Conservation (phyloP, 1,284 basidiomycete genomes). For the Leccinum griseonigrum region DNA sequence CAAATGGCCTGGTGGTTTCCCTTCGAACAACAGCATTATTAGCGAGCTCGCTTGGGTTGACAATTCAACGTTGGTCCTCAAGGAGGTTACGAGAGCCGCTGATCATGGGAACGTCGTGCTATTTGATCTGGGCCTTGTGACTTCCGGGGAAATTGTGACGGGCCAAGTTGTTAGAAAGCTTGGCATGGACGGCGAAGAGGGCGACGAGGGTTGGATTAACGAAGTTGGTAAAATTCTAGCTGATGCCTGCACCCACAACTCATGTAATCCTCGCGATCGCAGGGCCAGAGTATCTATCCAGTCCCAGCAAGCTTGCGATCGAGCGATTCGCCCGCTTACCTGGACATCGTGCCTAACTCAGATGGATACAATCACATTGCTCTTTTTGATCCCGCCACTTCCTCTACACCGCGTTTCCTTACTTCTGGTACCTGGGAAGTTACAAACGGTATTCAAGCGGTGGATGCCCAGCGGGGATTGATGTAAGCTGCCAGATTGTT, state of each 20-base stretch:
- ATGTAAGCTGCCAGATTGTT: constrained; percentile 53
- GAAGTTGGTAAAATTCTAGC: constrained; percentile 42
- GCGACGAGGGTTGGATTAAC: constrained; percentile 94
- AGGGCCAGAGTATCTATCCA: constrained; percentile 63
- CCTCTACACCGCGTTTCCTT: constrained; percentile 72
- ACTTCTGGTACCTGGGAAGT: constrained; percentile 93
- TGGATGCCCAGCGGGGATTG: constrained; percentile 65
- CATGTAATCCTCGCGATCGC: constrained; percentile 11
- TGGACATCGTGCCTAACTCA: constrained; percentile 80
- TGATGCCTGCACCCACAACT: constrained; percentile 10
- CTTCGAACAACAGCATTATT: constrained; percentile 67
- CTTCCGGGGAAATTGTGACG: constrained; percentile 24
- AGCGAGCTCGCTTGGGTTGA: constrained; percentile 87
- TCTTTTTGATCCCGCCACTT: constrained; percentile 75
- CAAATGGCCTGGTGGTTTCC: constrained; percentile 62
- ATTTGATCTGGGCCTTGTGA: constrained; percentile 55
- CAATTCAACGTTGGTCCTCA: constrained; percentile 73
- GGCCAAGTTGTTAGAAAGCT: constrained; percentile 72
- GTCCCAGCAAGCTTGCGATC: constrained; percentile 46
- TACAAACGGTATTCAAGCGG: constrained; percentile 65
- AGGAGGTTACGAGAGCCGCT: constrained; percentile 85
- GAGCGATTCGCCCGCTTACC: constrained; percentile 60
- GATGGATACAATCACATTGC: constrained; percentile 90
- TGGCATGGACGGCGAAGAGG: constrained; percentile 80
- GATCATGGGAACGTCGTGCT: constrained; percentile 75